Conservation (phyloP, 495 filamentous ascomycete species). For the Aspergillus olivimuriae region DNA sequence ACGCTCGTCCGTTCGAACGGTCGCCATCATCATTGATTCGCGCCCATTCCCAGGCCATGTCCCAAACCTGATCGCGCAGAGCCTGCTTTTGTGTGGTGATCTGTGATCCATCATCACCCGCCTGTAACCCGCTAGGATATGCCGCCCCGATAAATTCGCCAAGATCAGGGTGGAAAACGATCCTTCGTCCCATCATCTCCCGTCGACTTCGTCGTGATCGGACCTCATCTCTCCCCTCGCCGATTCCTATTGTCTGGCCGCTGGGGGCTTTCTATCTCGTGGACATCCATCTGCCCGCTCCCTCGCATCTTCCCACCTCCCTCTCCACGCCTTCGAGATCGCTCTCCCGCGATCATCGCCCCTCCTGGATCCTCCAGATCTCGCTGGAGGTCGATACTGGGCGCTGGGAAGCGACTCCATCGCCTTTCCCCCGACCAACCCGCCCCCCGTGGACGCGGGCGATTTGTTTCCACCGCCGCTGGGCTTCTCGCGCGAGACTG, state of each 20-base stretch:
- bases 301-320: no score
- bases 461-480: slow-evolving; percentile 30
- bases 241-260: no score
- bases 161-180: neutral
- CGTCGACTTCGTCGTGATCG: no score
- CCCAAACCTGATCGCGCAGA: slow-evolving; percentile 8
- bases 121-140: neutral
- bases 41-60: no score
- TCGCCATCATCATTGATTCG: no score
- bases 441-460: slow-evolving; percentile 25
- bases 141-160: neutral
- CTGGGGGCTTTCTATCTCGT: no score
- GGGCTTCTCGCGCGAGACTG: slow-evolving; percentile 18
- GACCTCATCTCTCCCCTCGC: no score
- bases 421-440: slow-evolving; percentile 22
- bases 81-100: no score
- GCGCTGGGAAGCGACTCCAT: slow-evolving; percentile 23
- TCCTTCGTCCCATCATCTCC: neutral
- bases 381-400: slow-evolving; percentile 41
- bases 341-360: slow-evolving; percentile 30
- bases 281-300: no score
- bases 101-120: no score
- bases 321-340: no score
- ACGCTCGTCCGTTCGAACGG: neutral
- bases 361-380: slow-evolving; percentile 45